Percentiles rank a stretch among this genome's conserved stretches.
Conservation (phyloP, 2,329 filamentous ascomycete genomes). For the Aspergillus arachidicola region DNA sequence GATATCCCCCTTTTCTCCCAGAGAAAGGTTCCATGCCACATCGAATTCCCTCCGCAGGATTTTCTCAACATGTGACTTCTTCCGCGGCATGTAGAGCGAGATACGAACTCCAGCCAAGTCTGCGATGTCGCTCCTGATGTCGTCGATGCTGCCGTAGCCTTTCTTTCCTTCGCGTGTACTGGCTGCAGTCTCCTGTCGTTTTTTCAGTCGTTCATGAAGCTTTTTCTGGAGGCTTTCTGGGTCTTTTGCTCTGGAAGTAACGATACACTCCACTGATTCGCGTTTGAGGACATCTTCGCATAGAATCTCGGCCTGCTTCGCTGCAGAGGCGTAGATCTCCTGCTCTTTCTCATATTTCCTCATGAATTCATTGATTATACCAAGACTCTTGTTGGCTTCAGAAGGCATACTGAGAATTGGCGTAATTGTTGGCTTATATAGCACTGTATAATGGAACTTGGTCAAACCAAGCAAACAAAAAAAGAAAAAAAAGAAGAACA, state of each 20-base stretch:
- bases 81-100: slow-evolving; percentile 8
- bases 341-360: neutral
- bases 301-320: neutral
- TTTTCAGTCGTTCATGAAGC: neutral
- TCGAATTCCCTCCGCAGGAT: neutral
- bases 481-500: neutral
- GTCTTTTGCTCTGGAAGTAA: slow-evolving; percentile 10
- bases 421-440: neutral
- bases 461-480: neutral
- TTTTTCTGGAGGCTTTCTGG: slow-evolving; percentile 2
- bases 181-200: neutral
- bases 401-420: neutral
- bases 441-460: too few relatives aligned
- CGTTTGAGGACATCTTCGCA: neutral
- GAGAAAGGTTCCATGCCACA: neutral
- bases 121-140: slow-evolving; percentile 14
- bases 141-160: slow-evolving; percentile 3
- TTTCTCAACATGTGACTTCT: neutral
- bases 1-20: neutral
- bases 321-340: neutral
- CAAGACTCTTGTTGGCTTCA: neutral
- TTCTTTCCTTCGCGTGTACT: neutral
- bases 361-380: neutral
- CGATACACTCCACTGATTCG: neutral
- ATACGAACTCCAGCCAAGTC: slow-evolving; percentile 19